Base-by-base conservation (phyloP, 441 rosid genomes). In the Aquilaria agallochum region DNA sequence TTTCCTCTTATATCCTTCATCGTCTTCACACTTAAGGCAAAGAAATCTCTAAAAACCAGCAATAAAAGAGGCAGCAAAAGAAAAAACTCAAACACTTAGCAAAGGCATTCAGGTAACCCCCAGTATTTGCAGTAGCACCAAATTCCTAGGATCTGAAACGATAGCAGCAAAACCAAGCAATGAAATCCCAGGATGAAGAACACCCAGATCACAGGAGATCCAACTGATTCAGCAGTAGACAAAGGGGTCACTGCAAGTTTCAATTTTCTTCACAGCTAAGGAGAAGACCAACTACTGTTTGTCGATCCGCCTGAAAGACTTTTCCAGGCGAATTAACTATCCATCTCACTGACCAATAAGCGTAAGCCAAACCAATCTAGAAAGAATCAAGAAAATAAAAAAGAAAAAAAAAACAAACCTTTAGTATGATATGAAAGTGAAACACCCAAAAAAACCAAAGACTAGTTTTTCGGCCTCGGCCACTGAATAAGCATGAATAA, bases 1-100 rank as follows among this genome's bases (percentile, higher is more conserved):
- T 73, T 83, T 56, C 75, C 83, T 67, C 75, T 80, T 82, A 80
- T 83, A 44, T 64, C 67, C 51, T 53, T 36, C 50, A 59, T 53
- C 56, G 52, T 56, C 34, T 63, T 34, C 11, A 32, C 31, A 36
- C 7, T 4, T 40, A 40, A 40, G 7, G 45, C 45, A 40, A 20
- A 10, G 45, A 40, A 40, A 40, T 40, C 45, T 40, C 48, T 47
- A 63, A 12, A 20, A 56, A 59, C 11, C 34, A 14, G 48, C 55
- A 53, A 48, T 2, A 32, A 54, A 6, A 27, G 44, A 50, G 40
- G 10, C 36, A 64, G 49, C 54, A 58, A 9, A 30, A 20, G 27
- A 20, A 20, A 20, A 20, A 20, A 20, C 27, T 20, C 27, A 48
- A 48, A 48, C 3, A 3, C 51, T 20, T 20, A 20, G 27, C 27